Conservation (phyloP, 345 rosid species). For the Mercurialis annua region DNA sequence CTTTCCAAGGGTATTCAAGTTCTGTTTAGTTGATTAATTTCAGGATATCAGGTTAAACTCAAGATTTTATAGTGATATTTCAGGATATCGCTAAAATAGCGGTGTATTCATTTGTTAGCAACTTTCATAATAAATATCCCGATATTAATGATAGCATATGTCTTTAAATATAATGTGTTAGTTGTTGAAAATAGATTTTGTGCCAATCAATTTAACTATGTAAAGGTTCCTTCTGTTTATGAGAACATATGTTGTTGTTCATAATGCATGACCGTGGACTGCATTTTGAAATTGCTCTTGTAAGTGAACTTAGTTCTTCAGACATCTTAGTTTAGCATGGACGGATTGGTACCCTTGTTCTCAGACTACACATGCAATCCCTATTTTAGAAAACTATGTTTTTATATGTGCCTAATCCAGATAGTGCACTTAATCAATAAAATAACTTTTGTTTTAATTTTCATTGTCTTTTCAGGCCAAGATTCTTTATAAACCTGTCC, state of each 20-base stretch:
- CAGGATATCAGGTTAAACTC: not conserved
- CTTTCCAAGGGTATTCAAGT: not conserved
- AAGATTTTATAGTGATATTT: not conserved
- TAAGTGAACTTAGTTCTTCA: not conserved
- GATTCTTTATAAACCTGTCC: conserved; percentile 80
- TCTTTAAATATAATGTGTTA: not conserved
- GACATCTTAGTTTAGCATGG: not conserved
- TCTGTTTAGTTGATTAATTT: not conserved
- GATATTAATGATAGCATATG: too few relatives aligned
- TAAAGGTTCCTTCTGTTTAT: not conserved
- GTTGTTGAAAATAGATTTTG: not conserved
- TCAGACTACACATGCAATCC: not conserved
- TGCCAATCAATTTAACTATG: not conserved
- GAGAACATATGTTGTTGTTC: not conserved
- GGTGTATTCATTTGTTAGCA: not conserved
- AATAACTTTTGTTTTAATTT: not conserved
- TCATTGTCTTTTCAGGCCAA: conserved; percentile 59
- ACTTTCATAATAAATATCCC: not conserved
- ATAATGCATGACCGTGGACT: not conserved
- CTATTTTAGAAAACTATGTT: not conserved
- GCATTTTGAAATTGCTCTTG: not conserved
- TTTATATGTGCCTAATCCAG: not conserved
- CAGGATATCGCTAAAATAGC: not conserved
- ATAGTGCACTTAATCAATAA: not conserved
- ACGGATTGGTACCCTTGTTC: not conserved